phyloP scores from a whole-genome alignment of 257 asterid species.

The Nemophila menziesii region DNA sequence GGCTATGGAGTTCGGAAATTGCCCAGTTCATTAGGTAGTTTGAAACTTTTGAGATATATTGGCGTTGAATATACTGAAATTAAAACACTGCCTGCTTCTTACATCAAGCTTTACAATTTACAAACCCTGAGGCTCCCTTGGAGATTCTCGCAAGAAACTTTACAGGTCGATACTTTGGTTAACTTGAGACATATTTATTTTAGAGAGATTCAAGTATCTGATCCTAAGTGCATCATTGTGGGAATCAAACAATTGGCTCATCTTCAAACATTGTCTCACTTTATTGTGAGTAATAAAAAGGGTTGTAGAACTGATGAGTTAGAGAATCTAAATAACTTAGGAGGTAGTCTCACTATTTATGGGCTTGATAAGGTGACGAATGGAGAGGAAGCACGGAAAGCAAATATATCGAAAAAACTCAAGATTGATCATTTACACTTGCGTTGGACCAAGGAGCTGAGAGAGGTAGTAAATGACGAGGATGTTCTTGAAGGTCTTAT shows the following conservation, averaged over 20 bases:
- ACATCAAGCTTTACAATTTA: too few species aligned
- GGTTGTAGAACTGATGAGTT: constrained; percentile 12
- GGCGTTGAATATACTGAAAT: not conserved
- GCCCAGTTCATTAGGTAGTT: constrained; percentile 6
- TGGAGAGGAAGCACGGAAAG: constrained; percentile 15
- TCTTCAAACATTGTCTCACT: constrained; percentile 15
- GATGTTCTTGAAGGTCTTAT: constrained; percentile 20
- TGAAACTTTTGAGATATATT: constrained; percentile 10
- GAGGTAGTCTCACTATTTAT: constrained; percentile 6
- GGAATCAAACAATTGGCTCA: constrained; percentile 9
- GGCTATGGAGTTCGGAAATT: not conserved
- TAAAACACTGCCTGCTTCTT: constrained; percentile 5
- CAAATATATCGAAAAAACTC: constrained; percentile 10
- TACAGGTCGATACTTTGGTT: constrained; percentile 1
- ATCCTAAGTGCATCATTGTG: constrained; percentile 5
- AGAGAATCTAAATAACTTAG: constrained; percentile 11
- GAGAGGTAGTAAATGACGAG: constrained; percentile 3
- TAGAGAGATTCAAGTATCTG: too few species aligned
- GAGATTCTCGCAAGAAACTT: not conserved
- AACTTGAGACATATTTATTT: constrained; percentile 9
- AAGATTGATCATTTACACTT: constrained; percentile 7
- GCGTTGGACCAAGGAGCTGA: constrained; percentile 8
- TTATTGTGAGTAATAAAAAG: not conserved
- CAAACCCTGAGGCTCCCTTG: constrained; percentile 5
- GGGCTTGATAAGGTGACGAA: constrained; percentile 14